Evolutionary conservation across 768 basidiomycete species (phyloP).

Genomic region (Rhizopogon vulgaris): DNA sequence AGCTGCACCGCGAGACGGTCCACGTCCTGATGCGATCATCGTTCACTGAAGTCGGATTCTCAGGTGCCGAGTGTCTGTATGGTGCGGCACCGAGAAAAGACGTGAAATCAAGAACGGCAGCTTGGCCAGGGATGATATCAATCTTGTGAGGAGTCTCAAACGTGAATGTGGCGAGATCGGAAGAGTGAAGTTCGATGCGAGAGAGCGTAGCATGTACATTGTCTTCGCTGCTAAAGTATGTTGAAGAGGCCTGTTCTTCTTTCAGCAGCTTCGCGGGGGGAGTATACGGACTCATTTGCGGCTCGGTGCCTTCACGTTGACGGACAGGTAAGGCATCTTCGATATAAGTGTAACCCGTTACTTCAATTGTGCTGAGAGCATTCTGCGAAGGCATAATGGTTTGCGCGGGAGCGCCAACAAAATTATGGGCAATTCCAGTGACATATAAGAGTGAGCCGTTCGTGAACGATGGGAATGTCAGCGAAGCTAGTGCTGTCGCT

Average conservation of each 20-base stretch:
- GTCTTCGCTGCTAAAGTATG: conserved; percentile 22
- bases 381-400: conserved; percentile 52
- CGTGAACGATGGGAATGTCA: conserved; percentile 48
- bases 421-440: conserved; percentile 50
- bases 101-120: conserved; percentile 48
- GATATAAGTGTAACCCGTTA: conserved; percentile 50
- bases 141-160: conserved; percentile 34
- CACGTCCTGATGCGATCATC: conserved; percentile 64
- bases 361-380: conserved; percentile 40
- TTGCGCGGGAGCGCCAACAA: conserved; percentile 36
- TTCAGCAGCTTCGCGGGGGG: conserved; percentile 52
- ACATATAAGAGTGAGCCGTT: conserved; percentile 59
- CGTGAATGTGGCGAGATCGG: conserved; percentile 48
- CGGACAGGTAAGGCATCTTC: conserved; percentile 51
- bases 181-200: conserved; percentile 37
- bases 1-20: conserved; percentile 42
- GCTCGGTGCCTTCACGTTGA: conserved; percentile 28
- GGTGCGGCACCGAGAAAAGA: conserved; percentile 39
- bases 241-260: conserved; percentile 33
- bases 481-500: conserved; percentile 47
- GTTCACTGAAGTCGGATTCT: conserved; percentile 46
- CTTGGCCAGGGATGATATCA: conserved; percentile 41
- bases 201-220: conserved; percentile 25
- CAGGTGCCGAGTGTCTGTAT: conserved; percentile 51
- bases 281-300: conserved; percentile 45